Evolutionary conservation across 2,329 filamentous ascomycete genomes (phyloP).

Genomic region (Nothopassalora personata): DNA sequence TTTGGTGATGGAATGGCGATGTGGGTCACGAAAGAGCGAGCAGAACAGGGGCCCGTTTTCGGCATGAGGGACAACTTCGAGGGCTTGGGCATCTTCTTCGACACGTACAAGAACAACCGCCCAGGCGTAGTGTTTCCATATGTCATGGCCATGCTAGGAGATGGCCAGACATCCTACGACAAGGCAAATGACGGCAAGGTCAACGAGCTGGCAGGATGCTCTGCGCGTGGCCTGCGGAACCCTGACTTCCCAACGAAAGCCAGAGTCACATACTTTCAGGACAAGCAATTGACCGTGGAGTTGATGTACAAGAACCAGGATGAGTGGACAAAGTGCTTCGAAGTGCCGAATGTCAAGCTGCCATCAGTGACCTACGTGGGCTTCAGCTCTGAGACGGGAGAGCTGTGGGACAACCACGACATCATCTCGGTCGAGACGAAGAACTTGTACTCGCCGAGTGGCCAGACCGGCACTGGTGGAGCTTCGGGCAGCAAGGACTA

Average conservation of each 20-base stretch:
- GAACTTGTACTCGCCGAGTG: slow-evolving; percentile 73
- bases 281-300: slow-evolving; percentile 84
- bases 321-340: slow-evolving; percentile 87
- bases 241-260: slow-evolving; percentile 73
- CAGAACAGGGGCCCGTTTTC: slow-evolving; percentile 74
- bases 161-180: slow-evolving; percentile 84
- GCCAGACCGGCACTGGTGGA: slow-evolving; percentile 25
- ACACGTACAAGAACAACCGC: slow-evolving; percentile 99
- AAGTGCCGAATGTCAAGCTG: slow-evolving; percentile 61
- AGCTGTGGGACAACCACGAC: slow-evolving; percentile 96
- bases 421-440: slow-evolving; percentile 80
- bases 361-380: slow-evolving; percentile 65
- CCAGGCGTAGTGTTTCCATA: slow-evolving; percentile 94
- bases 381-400: slow-evolving; percentile 81
- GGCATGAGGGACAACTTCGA: slow-evolving; percentile 85
- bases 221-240: slow-evolving; percentile 82
- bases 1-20: slow-evolving; percentile 96
- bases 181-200: slow-evolving; percentile 91
- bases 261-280: slow-evolving; percentile 91
- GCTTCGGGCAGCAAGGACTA: slow-evolving; percentile 34
- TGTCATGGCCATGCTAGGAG: slow-evolving; percentile 96
- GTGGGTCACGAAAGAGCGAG: slow-evolving; percentile 95
- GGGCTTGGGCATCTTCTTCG: slow-evolving; percentile 89
- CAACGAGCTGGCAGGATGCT: slow-evolving; percentile 90
- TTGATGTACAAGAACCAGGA: slow-evolving; percentile 89